Conservation (phyloP, 2,329 filamentous ascomycete genomes). For the Anisogramma anomala region DNA sequence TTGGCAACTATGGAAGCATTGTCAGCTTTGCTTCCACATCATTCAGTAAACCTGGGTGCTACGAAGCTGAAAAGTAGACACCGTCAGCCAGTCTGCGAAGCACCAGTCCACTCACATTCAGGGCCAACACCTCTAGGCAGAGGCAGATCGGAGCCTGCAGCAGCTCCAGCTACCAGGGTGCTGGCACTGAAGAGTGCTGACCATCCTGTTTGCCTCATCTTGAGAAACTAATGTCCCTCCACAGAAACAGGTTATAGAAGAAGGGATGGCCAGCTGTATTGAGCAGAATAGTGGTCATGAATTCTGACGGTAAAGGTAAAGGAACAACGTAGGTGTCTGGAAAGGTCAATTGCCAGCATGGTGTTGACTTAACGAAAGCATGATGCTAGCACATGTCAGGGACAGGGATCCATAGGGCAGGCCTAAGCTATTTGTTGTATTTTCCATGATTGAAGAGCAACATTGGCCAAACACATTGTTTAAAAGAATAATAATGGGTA, state of each 20-base stretch:
- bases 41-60: neutral
- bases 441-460: too few relatives aligned
- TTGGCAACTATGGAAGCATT: constrained; percentile 53
- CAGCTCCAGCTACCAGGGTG: constrained; percentile 44
- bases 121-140: constrained; percentile 79
- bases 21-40: neutral
- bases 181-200: constrained; percentile 39
- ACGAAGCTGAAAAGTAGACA: too few relatives aligned
- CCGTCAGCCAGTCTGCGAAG: neutral
- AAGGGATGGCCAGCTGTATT: neutral
- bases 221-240: constrained; percentile 15
- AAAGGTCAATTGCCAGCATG: too few relatives aligned
- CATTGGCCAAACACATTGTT: too few relatives aligned
- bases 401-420: too few relatives aligned
- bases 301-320: neutral
- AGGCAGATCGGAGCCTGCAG: constrained; percentile 48
- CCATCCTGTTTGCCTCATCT: constrained; percentile 38
- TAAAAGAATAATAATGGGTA: too few relatives aligned
- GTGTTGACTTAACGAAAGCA: too few relatives aligned
- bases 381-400: too few relatives aligned
- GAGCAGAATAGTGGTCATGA: neutral
- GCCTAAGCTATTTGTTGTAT: too few relatives aligned
- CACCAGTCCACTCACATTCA: constrained; percentile 57
- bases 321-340: too few relatives aligned
- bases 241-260: constrained; percentile 5